These are phyloP conservation scores for Trametes punicea DNA, from an alignment of 768 basidiomycete species.

Conservation along the genomic window DNA sequence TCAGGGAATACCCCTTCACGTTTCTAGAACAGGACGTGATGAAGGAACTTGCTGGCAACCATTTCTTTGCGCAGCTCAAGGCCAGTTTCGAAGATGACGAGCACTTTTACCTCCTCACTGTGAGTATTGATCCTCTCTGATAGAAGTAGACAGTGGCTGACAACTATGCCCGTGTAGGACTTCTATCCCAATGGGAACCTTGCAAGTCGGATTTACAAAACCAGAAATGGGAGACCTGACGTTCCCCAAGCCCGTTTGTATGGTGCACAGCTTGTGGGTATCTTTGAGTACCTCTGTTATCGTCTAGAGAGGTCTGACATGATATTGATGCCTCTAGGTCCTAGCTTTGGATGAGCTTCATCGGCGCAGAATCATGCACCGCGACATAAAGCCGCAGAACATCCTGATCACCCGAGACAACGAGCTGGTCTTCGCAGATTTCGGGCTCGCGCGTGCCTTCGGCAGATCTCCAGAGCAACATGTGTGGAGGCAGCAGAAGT, in stretches of 20 bases:
- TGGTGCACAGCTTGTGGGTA: constrained; percentile 19
- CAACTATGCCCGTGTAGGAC: background rate
- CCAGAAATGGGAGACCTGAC: background rate
- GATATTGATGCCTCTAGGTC: constrained; percentile 1
- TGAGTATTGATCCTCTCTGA: background rate
- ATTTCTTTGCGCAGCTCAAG: background rate
- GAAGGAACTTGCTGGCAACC: constrained; percentile 2
- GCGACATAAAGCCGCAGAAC: constrained; percentile 31
- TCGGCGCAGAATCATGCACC: constrained; percentile 22
- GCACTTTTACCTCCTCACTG: constrained; percentile 12
- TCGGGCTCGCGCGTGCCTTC: constrained; percentile 28
- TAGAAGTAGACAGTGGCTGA: background rate
- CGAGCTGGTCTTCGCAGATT: constrained; percentile 24
- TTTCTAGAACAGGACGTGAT: constrained; percentile 6
- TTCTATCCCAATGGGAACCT: constrained; percentile 2
- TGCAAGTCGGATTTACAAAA: background rate
- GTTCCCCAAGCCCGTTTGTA: background rate
- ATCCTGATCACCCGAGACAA: constrained; percentile 19
- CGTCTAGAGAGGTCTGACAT: background rate
- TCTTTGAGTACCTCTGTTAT: too few species aligned
- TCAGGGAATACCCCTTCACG: background rate
- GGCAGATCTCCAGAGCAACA: background rate
- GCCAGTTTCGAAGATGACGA: constrained; percentile 14
- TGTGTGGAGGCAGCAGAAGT: constrained; percentile 1
- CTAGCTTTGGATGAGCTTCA: constrained; percentile 20